Evolutionary conservation across 257 asterid genomes (phyloP), one percentile per base, ranked within the genome.

Genomic region (Primulina eburnea): DNA sequence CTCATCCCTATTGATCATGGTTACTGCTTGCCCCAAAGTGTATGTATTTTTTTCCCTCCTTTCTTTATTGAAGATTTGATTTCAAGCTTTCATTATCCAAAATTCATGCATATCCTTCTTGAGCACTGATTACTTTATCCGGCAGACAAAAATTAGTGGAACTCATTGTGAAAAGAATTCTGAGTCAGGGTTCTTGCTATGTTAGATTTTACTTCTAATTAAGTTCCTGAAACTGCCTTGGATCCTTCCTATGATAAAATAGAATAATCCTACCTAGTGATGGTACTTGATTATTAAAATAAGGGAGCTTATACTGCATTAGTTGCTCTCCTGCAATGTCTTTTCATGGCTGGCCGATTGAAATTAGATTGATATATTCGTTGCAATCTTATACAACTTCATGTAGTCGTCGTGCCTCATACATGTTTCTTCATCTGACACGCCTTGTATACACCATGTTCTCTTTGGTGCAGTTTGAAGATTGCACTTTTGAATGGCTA

Each of bases 401-500:
- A 43, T 62, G 64, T 12, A 8, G 28, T 53, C 65, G 16, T 60
- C 17, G 71, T 64, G 71, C 24, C 65, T 65, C 67, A 38, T n/a
- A 0, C 12, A 5, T 35, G 9, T 59, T 20, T 14, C 6, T 60
- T 32, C 30, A 37, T 17, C 12, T 18, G 8, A n/a, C 62, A 52
- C 28, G 50, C 37, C 30, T 57, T 53, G 14, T 18, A 11, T 67
- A 43, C 8, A n/a, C 38, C 47, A 47, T 60, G 14, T 47, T 52
- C 55, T 65, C 69, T 63, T 60, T 71, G 55, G 16, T 62, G 73
- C 86, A 89, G 96, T 87, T 89, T 28, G 82, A 82, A 78, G 96
- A 89, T 72, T 89, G 90, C 83, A 87, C 92, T 0, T 89, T 87
- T 43, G 96, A 89, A 74, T 89, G 96, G 96, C 89, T 89, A 63